Evolutionary conservation across 352 stramenopile species (phyloP), one percentile per base, ranked within the genome.

Genomic region (Halophytophthora batemanensis): DNA sequence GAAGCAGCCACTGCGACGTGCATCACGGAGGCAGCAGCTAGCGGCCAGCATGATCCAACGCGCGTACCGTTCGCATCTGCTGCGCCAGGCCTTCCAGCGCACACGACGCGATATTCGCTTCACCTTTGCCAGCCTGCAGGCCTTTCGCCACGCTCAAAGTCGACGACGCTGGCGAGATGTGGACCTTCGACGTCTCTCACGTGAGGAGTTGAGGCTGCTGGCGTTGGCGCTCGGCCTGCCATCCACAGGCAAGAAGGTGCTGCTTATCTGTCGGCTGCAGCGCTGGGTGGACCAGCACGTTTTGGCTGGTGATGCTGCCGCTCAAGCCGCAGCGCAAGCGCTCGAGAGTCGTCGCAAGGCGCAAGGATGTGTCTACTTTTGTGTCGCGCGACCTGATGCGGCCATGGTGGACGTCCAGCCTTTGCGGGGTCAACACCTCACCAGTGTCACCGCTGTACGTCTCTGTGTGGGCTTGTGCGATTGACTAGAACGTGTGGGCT

Each of bases 41-140:
- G 82, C 78, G 14, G 74, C 69, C 2, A 60, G 64, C 3, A 88
- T 90, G 76, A 90, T 93, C 53, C 79, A 93, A 53, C 71, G 77
- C 15, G 60, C 53, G 19, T 90, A 81, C 39, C 77, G 82, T 18
- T 76, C 61, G 7, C 82, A 82, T 45, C 54, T 86, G 53, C 54
- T 87, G 38, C 78, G 73, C 37, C 69, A 73, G 8, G 72, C 69
- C n/a, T 87, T 87, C 54, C 70, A 68, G 31, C 41, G 65, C 28
- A 74, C 45, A n/a, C 67, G 74, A 10, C 49, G 68, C 29, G 47
- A 66, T 18, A 52, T 86, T 12, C 57, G 59, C 17, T 64, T 77
- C 31, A 77, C 79, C 13, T 88, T 90, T 38, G 42, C 52, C 6
- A 67, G 74, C 11, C 57, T 90, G 28, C 66, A 53, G 21, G 73